A percentile compares a stretch with the other conserved stretches of the same genome.
phyloP scores from a whole-genome alignment of 2,329 filamentous ascomycete genomes.

The Fusarium clavum region DNA sequence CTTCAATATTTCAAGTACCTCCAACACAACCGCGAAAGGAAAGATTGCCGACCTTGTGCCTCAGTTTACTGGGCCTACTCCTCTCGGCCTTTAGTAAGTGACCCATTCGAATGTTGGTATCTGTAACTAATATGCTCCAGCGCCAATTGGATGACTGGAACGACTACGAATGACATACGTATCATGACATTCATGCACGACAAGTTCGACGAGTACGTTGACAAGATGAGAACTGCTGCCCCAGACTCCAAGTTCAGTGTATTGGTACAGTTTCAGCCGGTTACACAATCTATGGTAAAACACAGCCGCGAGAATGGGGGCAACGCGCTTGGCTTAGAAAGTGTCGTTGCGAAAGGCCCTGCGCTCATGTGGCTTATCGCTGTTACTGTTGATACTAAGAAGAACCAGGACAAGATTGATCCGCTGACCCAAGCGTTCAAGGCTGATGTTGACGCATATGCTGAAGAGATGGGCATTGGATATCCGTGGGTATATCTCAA shows the following conservation, averaged over 20 bases:
- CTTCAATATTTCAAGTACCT: not conserved
- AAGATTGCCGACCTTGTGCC: not conserved
- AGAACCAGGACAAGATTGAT: not conserved
- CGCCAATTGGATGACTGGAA: not conserved
- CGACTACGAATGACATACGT: not conserved
- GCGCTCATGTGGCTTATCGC: not conserved
- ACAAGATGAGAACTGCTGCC: not conserved
- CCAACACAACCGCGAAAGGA: not conserved
- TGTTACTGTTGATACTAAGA: not conserved
- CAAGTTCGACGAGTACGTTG: not conserved
- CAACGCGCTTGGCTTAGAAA: not conserved
- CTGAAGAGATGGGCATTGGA: accelerated
- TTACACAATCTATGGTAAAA: not conserved
- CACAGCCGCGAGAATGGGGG: accelerated
- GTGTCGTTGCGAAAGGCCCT: accelerated
- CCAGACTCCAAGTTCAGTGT: not conserved
- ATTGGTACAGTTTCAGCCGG: not conserved
- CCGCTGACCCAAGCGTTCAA: not conserved
- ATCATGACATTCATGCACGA: not conserved
- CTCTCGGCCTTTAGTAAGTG: not conserved
- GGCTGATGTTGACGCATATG: not conserved
- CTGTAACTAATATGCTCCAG: no score
- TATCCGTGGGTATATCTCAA: not conserved
- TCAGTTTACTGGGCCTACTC: not conserved
- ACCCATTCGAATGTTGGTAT: no score